phyloP scores from a whole-genome alignment of 2,329 filamentous ascomycete species.

The Ophiostoma perfectum region DNA sequence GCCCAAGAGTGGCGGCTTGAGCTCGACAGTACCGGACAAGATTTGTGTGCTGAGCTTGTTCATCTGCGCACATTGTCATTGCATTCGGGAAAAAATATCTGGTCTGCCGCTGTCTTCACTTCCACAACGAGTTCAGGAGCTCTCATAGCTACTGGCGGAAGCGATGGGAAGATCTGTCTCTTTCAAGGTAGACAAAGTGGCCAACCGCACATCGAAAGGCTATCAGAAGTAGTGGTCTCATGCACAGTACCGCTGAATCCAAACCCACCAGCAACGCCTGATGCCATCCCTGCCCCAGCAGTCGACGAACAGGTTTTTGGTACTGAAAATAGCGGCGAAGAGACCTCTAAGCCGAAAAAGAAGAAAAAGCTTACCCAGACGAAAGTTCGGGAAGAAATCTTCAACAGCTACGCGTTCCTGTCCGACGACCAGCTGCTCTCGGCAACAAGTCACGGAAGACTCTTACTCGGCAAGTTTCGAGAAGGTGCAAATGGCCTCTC shows the following conservation, averaged over 20 bases:
- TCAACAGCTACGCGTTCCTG: constrained; percentile 52
- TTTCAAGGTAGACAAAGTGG: constrained; percentile 28
- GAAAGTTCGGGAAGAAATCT: constrained; percentile 23
- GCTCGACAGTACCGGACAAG: constrained; percentile 29
- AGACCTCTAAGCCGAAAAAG: not conserved
- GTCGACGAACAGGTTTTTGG: not conserved
- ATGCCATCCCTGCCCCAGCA: not conserved
- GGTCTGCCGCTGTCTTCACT: constrained; percentile 57
- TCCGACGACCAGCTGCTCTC: constrained; percentile 73
- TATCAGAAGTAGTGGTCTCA: not conserved
- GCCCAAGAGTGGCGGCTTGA: constrained; percentile 64
- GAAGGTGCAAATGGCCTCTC: constrained; percentile 9
- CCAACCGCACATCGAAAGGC: not conserved
- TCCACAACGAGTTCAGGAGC: constrained; percentile 28
- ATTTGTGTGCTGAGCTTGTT: constrained; percentile 36
- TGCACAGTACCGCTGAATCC: not conserved
- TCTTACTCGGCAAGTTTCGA: constrained; percentile 24
- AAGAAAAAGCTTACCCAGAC: not conserved
- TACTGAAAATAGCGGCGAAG: too few relatives aligned
- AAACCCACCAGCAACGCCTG: not conserved
- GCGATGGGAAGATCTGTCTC: constrained; percentile 65
- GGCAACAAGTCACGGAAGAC: constrained; percentile 24
- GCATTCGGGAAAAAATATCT: constrained; percentile 86
- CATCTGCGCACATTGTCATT: constrained; percentile 54
- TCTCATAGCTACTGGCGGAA: constrained; percentile 69